Conservation (phyloP, 2,329 filamentous ascomycete genomes). For the Parastagonospora nodorum region DNA sequence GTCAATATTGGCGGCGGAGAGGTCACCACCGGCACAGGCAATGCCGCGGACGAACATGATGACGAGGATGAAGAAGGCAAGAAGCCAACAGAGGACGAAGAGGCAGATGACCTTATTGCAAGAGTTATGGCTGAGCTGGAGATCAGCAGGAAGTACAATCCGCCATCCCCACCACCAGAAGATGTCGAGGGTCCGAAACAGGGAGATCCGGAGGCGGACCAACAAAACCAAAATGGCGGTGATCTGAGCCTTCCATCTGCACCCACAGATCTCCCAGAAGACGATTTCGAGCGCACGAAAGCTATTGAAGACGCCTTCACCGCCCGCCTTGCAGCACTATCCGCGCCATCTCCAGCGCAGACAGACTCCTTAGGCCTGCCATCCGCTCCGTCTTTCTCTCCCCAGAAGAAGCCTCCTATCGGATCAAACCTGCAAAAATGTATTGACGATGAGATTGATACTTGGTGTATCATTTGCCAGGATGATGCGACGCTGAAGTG, state of each 20-base stretch:
- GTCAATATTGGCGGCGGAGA: slow-evolving; percentile 33
- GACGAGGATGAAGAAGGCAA: slow-evolving; percentile 16
- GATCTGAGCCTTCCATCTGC: slow-evolving; percentile 50
- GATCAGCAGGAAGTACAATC: slow-evolving; percentile 48
- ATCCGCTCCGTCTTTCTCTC: slow-evolving; percentile 53
- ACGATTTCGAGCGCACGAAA: slow-evolving; percentile 33
- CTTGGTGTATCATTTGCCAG: slow-evolving; percentile 82
- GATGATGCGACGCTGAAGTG: slow-evolving; percentile 77
- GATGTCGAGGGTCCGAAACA: slow-evolving; percentile 15
- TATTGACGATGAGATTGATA: slow-evolving; percentile 73
- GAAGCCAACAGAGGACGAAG: slow-evolving; percentile 41
- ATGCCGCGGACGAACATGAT: slow-evolving; percentile 22
- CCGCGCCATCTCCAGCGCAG: slow-evolving; percentile 42
- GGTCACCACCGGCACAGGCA: slow-evolving; percentile 23
- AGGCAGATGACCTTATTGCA: slow-evolving; percentile 54
- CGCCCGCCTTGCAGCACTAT: slow-evolving; percentile 52
- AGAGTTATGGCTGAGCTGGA: slow-evolving; percentile 54
- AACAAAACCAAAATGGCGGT: slow-evolving; percentile 3
- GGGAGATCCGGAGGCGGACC: slow-evolving; percentile 1
- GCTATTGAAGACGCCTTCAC: slow-evolving; percentile 52
- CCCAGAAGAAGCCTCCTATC: slow-evolving; percentile 42
- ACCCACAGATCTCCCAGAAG: slow-evolving; percentile 41
- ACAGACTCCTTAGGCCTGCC: slow-evolving; percentile 47
- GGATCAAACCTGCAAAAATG: slow-evolving; percentile 46
- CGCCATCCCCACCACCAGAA: slow-evolving; percentile 26